These are phyloP conservation scores for Helicocarpus griseus DNA, from an alignment of 2,329 filamentous ascomycete species.

Conservation along the genomic window DNA sequence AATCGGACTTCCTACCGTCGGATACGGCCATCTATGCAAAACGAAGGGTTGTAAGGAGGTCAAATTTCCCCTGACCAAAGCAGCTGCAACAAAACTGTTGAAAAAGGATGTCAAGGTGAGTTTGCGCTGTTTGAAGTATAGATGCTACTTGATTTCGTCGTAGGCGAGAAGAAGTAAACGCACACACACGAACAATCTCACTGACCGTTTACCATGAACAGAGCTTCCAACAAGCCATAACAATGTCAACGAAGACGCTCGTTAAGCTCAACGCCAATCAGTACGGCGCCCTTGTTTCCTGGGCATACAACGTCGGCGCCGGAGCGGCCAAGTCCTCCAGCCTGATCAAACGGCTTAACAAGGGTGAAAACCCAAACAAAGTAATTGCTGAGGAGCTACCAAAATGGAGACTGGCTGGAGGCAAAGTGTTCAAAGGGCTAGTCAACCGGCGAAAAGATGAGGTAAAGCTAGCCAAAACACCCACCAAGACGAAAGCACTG, in stretches of 20 bases:
- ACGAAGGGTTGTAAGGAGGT: conserved; percentile 37
- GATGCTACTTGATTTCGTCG: background rate
- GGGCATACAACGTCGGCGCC: conserved; percentile 44
- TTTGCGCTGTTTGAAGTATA: background rate
- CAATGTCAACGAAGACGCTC: conserved; percentile 22
- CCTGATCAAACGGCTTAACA: conserved; percentile 37
- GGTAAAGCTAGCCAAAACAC: conserved; percentile 31
- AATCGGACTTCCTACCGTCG: conserved; percentile 40
- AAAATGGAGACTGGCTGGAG: conserved; percentile 38
- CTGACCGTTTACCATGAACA: too few species aligned
- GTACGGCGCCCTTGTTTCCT: conserved; percentile 44
- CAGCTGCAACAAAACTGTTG: conserved; percentile 34
- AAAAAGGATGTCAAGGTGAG: conserved; percentile 30
- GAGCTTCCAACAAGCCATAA: conserved; percentile 31
- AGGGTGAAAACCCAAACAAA: conserved; percentile 31
- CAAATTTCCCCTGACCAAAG: conserved; percentile 35
- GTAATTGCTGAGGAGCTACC: conserved; percentile 39
- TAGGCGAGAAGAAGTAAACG: too few species aligned
- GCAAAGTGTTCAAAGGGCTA: conserved; percentile 33
- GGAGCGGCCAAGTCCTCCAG: conserved; percentile 32
- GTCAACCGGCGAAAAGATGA: conserved; percentile 36
- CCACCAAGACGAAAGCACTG: conserved; percentile 7
- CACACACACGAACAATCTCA: too few species aligned
- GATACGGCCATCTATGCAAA: conserved; percentile 43
- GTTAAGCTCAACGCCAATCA: conserved; percentile 42